Base-by-base conservation (phyloP, 306 rosid genomes). In the Glycyrrhiza uralensis region DNA sequence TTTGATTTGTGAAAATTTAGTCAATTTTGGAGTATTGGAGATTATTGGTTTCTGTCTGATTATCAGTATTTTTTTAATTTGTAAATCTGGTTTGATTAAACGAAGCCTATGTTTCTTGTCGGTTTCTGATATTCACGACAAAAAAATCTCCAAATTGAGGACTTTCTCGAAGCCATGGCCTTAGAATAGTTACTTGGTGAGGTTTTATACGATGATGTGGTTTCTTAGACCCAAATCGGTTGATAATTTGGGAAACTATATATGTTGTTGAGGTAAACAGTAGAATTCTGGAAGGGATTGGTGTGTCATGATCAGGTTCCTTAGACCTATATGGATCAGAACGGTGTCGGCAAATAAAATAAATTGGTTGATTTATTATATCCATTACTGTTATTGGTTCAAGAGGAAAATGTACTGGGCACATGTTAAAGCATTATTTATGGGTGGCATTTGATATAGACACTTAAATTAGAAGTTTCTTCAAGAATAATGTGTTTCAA, bases 201-300 rank as follows among this genome's bases (percentile, higher is more conserved):
- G 51, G 49, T 52, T 71, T n/a, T 64, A 41, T 64, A 44, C 5
- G 74, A 61, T 55, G 69, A 38, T 38, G 11, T 29, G 5, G 33
- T 64, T 71, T 79, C 38, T 72, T 72, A 36, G 42, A 64, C 57
- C 32, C 42, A 30, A 19, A 62, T 42, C 14, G 55, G 54, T 19
- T 62, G 59, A 47, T 56, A 55, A 74, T 63, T 42, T 75, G 64
- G 12, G 35, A 44, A 65, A 29, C 51, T 47, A 13, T 15, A 52
- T 51, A 42, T 6, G 41, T 36, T 24, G 44, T 57, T 29, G 20
- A 15, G 28, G 20, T 32, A 20, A 45, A 45, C 50, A 6, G 14
- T 30, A 19, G 61, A 51, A 71, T 30, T 66, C 1, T 66, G 57
- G 58, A 71, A 28, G 39, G 72, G 38, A 26, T 71, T 41, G 23